These are phyloP conservation scores for Copromyces sp. DNA, from an alignment of 495 filamentous ascomycete genomes.

Conservation along the genomic window DNA sequence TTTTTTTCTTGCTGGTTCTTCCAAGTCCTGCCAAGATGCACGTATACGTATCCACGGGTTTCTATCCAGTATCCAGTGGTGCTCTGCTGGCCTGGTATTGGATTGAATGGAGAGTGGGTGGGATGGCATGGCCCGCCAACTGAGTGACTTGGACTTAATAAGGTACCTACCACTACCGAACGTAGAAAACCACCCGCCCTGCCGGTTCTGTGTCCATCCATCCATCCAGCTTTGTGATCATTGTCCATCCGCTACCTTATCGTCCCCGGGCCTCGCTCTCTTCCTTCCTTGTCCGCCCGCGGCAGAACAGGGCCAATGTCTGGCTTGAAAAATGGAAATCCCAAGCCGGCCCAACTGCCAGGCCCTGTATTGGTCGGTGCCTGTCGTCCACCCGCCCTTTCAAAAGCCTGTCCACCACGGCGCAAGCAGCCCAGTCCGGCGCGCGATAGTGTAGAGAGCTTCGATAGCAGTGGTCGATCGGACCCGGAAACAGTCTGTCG, in stretches of 20 bases:
- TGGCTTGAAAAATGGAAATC: background rate
- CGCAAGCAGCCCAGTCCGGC: background rate
- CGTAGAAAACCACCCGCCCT: background rate
- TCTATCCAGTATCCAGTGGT: background rate
- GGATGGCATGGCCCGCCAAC: background rate
- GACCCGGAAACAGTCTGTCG: slow-evolving; percentile 8
- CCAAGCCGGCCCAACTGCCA: background rate
- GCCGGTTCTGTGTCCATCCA: background rate
- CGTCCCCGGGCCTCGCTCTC: background rate
- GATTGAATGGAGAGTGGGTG: background rate
- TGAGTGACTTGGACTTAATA: background rate
- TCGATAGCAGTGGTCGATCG: slow-evolving; percentile 2
- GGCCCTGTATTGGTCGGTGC: background rate
- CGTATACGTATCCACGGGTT: background rate
- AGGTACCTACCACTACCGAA: background rate
- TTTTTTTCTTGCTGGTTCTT: background rate
- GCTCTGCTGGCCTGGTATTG: background rate
- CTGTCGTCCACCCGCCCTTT: background rate
- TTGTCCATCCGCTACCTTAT: background rate
- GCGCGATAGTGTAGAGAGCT: background rate
- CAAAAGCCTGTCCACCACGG: background rate
- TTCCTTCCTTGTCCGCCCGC: background rate
- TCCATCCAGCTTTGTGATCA: background rate
- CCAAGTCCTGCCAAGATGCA: background rate
- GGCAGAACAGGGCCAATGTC: background rate